Evolutionary conservation across 2,329 filamentous ascomycete species (phyloP), one percentile per base, ranked within the genome.

Genomic region (Verruconis gallopava): DNA sequence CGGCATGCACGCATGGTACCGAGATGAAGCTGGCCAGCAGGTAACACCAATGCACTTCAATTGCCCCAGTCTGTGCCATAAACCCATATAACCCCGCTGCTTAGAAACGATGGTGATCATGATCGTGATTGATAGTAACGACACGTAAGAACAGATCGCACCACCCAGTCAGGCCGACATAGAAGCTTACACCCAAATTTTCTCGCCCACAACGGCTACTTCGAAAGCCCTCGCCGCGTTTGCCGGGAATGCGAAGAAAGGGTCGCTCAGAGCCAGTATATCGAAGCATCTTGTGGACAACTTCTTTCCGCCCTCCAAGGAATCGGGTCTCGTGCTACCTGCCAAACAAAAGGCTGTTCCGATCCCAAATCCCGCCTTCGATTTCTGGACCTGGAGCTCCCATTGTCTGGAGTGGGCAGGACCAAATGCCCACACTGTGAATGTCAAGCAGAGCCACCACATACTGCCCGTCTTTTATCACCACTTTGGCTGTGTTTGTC

Each of bases 381-480:
- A 77, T 50, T 72, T 81, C 52, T 82, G 79, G 71, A 63, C 66
- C 19, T 82, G 79, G 72, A 70, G 73, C 1, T 77, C 73, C 50
- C 68, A 71, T 20, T 68, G 68, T 46, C 65, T 85, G 5, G 72
- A 79, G 58, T 81, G 78, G 77, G 70, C 69, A 38, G 77, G 79
- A 1, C 75, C 79, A 2, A 61, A 70, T 53, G 58, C 63, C 12
- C 60, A 61, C 25, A 72, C 77, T 3, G 66, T 64, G 13, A 60
- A 66, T 19, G 68, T 72, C 3, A 67, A 65, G 40, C 69, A 66
- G 45, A 72, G 71, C 38, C 81, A 86, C 59, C 79, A 81, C 50
- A 66, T 83, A 4, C 67, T 85, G 5, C 81, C 81, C 2, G 65
- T 85, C 14, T 67, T 85, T 43, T 85, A 85, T 69, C 81, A 85